Conservation (phyloP, 2,329 filamentous ascomycete genomes). For the Talaromyces sp. region DNA sequence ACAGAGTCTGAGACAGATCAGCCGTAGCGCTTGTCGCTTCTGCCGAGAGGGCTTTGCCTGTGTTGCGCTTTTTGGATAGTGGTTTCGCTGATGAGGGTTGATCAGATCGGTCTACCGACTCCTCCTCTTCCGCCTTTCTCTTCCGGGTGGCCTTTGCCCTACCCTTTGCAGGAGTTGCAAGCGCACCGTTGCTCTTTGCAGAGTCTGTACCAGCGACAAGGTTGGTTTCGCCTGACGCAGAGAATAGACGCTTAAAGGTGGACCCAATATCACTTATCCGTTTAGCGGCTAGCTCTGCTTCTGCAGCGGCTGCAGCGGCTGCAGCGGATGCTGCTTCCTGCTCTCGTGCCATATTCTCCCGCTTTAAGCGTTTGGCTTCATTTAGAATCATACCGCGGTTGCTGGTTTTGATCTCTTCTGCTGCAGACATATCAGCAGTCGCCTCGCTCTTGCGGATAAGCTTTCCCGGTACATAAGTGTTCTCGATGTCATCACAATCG, state of each 20-base stretch:
- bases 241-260: constrained; percentile 37
- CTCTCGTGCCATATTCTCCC: constrained; percentile 49
- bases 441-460: constrained; percentile 42
- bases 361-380: constrained; percentile 60
- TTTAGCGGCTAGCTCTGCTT: constrained; percentile 38
- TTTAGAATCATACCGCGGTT: constrained; percentile 60
- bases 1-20: not conserved
- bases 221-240: constrained; percentile 25
- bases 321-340: constrained; percentile 40
- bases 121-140: constrained; percentile 52
- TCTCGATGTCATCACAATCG: constrained; percentile 51
- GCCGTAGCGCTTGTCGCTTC: constrained; percentile 18
- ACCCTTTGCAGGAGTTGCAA: constrained; percentile 21
- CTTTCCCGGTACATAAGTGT: constrained; percentile 37
- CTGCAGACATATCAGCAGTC: constrained; percentile 33
- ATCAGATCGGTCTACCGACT: constrained; percentile 16
- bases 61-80: constrained; percentile 37
- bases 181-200: constrained; percentile 5
- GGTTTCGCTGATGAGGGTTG: constrained; percentile 12
- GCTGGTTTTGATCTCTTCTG: constrained; percentile 51
- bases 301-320: constrained; percentile 30
- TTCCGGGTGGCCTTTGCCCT: constrained; percentile 41
- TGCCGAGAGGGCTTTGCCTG: constrained; percentile 22
- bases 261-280: constrained; percentile 37
- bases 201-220: constrained; percentile 23